These are phyloP conservation scores for Ananas comosus DNA, from an alignment of 176 grass and related monocot genomes.

Conservation along the genomic window DNA sequence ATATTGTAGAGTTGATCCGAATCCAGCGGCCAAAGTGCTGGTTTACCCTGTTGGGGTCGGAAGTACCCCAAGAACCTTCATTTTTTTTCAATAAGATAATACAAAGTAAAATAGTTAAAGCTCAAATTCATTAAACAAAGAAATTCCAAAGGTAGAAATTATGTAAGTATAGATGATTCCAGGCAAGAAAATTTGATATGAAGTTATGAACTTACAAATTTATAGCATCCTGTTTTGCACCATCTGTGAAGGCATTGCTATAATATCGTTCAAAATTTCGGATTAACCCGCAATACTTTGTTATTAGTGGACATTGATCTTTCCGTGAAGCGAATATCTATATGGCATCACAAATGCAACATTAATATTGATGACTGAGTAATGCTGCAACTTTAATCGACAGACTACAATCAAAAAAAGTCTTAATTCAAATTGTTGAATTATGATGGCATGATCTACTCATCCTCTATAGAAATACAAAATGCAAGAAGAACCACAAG, in stretches of 20 bases:
- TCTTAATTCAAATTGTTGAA: neutral
- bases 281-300: constrained; percentile 76
- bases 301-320: constrained; percentile 70
- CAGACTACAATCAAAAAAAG: neutral
- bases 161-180: constrained; percentile 4
- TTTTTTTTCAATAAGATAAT: constrained; percentile 10
- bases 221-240: constrained; percentile 87
- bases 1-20: constrained; percentile 37
- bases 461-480: too few relatives aligned
- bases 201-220: constrained; percentile 68
- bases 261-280: constrained; percentile 89
- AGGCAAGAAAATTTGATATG: neutral
- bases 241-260: constrained; percentile 89
- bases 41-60: constrained; percentile 54
- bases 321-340: constrained; percentile 96
- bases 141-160: constrained; percentile 6
- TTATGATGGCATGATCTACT: neutral
- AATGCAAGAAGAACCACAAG: too few relatives aligned
- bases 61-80: constrained; percentile 90
- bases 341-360: constrained; percentile 20
- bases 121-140: neutral
- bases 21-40: constrained; percentile 83
- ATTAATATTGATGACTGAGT: constrained; percentile 24
- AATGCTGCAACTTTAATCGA: neutral
- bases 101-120: neutral